Base-by-base conservation (phyloP, 345 rosid genomes). In the Murraya paniculata region DNA sequence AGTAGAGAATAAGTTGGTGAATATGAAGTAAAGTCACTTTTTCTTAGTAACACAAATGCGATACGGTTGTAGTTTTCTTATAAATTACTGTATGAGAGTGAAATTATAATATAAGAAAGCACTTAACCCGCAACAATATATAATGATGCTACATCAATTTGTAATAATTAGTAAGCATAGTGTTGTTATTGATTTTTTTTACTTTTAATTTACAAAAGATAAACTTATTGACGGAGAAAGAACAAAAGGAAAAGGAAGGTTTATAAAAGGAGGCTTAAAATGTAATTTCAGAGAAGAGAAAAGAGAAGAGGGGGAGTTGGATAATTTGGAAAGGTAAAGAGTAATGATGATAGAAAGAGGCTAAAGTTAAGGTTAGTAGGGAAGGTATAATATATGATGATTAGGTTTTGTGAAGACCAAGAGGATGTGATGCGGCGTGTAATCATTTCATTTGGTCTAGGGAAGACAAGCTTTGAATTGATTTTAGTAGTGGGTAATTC, bases 371-470 rank as follows among this genome's bases (percentile, higher is more conserved):
- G 77, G 78, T 71, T 60, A 72, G 61, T 64, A 68, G 59, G 64
- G 36, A 71, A 67, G 60, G 45, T 53, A 27, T 68, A 39, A 70
- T 68, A 76, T 31, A 48, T 75, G 81, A 87, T 87, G 88, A 87
- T 87, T 81, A 84, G 80, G 84, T 77, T 80, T 53, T 77, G 82
- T 82, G 81, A 82, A 78, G 76, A 76, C 73, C 84, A 71, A 79
- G 62, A 64, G 73, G 67, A 64, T 11, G 82, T 67, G 66, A 71
- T 64, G 88, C 69, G 73, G 80, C 72, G 87, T 71, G 86, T 80
- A 85, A 83, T 88, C 83, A 86, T 86, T 83, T 83, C 88, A 48
- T 22, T 45, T 77, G 75, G 57, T 35, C n/a, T 80, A 24, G 83
- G 89, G 88, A 88, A 85, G 77, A 72, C 31, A 72, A 72, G 75